These are phyloP conservation scores for Saccharum officinarum DNA, from an alignment of 176 grass and related monocot genomes.

Conservation along the genomic window DNA sequence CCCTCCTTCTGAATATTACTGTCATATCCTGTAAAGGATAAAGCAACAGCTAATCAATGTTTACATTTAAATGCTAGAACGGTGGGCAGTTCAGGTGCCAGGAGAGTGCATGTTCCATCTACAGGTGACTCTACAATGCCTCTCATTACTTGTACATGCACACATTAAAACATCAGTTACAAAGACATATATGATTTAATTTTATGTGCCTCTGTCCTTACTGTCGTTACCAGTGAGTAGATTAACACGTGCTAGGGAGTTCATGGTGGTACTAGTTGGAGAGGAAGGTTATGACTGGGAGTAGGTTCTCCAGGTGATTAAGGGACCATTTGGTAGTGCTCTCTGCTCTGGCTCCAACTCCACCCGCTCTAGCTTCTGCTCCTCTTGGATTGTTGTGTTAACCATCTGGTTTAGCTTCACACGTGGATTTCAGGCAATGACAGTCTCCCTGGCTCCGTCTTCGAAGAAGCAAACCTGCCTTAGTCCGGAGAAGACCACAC, in stretches of 20 bases:
- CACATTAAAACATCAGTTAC: neutral
- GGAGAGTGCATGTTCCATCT: neutral
- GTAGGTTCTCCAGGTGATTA: neutral
- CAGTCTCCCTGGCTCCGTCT: neutral
- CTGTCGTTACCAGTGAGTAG: neutral
- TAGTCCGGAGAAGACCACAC: neutral
- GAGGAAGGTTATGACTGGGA: neutral
- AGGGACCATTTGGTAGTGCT: neutral
- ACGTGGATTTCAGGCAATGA: neutral
- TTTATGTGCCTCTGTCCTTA: neutral
- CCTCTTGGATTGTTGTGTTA: neutral
- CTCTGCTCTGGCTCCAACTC: neutral
- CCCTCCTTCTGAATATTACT: conserved; percentile 98
- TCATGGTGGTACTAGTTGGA: neutral
- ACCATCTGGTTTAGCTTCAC: neutral
- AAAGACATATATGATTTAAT: neutral
- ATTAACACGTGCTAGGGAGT: neutral
- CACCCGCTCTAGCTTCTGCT: neutral
- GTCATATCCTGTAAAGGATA: conserved; percentile 79
- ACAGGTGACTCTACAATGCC: neutral
- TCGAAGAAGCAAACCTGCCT: neutral
- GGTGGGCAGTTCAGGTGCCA: neutral
- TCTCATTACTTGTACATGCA: neutral
- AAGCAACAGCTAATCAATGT: conserved; percentile 9
- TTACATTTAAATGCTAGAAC: conserved; percentile 16